Conservation (phyloP, 2,329 filamentous ascomycete genomes). For the Beauveria asiatica region DNA sequence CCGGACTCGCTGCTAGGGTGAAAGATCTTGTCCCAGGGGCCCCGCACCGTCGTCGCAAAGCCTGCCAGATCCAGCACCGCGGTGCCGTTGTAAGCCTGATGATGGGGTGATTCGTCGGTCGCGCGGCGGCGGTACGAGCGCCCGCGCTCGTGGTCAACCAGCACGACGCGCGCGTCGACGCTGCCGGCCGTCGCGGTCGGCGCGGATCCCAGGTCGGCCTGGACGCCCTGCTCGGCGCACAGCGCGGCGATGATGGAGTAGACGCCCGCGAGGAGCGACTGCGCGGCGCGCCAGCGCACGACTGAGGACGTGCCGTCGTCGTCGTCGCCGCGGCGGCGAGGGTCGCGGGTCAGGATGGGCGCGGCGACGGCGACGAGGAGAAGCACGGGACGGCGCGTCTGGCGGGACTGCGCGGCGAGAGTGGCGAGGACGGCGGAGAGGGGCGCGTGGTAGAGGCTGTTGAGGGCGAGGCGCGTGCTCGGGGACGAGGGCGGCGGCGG, state of each 20-base stretch:
- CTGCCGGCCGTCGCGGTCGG: conserved; percentile 46
- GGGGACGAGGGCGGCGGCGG: conserved; percentile 56
- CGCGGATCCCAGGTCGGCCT: conserved; percentile 40
- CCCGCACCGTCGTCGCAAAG: conserved; percentile 43
- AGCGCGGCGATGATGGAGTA: conserved; percentile 71
- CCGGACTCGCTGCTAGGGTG: conserved; percentile 58
- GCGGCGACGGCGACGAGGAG: conserved; percentile 52
- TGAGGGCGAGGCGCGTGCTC: conserved; percentile 40
- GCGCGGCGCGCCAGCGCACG: conserved; percentile 57
- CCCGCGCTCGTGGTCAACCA: conserved; percentile 53
- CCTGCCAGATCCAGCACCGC: conserved; percentile 40
- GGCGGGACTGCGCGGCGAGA: conserved; percentile 30
- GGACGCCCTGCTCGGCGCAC: conserved; percentile 54
- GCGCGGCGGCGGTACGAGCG: conserved; percentile 23
- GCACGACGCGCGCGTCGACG: conserved; percentile 66
- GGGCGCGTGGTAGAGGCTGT: conserved; percentile 51
- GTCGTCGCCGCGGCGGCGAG: conserved; percentile 19
- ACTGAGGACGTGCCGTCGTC: conserved; percentile 29
- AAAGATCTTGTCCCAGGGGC: conserved; percentile 57
- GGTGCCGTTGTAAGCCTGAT: conserved; percentile 37
- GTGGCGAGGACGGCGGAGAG: conserved; percentile 45
- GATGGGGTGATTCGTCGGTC: conserved; percentile 22
- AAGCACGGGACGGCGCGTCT: conserved; percentile 25
- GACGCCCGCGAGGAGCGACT: conserved; percentile 64
- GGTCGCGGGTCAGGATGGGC: conserved; percentile 44